phyloP scores from a whole-genome alignment of 768 basidiomycete species.

The Auricularia cornea region DNA sequence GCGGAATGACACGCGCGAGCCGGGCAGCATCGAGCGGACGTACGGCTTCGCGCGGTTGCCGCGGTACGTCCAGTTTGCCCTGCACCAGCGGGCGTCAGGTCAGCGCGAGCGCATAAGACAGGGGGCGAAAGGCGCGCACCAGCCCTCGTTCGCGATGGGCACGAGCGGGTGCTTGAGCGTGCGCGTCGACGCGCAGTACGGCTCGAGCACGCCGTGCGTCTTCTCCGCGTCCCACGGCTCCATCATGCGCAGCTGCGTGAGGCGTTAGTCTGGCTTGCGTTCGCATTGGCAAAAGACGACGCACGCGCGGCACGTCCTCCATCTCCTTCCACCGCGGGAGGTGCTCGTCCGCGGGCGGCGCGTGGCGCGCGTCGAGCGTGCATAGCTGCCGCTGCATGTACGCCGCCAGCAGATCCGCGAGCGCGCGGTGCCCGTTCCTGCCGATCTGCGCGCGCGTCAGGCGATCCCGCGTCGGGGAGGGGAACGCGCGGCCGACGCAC shows the following conservation, averaged over 20 bases:
- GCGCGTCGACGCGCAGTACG: slow-evolving; percentile 4
- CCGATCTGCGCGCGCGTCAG: background rate
- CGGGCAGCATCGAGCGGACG: slow-evolving; percentile 2
- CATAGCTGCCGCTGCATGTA: slow-evolving; percentile 9
- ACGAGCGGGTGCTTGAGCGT: slow-evolving; percentile 6
- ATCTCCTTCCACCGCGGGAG: background rate
- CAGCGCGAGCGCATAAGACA: too few relatives aligned
- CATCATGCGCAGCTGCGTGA: background rate
- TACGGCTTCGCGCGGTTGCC: background rate
- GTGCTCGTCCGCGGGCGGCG: background rate
- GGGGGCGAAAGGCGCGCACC: background rate
- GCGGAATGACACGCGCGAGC: background rate
- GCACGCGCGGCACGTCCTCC: background rate
- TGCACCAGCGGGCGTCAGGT: background rate
- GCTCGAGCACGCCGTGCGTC: background rate
- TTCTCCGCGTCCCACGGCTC: background rate
- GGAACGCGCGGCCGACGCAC: background rate
- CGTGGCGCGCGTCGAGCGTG: background rate
- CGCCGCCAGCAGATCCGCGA: slow-evolving; percentile 7
- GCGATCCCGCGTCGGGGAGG: background rate
- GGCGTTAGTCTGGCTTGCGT: background rate
- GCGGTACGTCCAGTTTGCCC: slow-evolving; percentile 1
- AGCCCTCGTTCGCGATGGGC: slow-evolving; percentile 6
- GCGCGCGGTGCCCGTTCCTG: slow-evolving; percentile 3
- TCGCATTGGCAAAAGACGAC: background rate